Evolutionary conservation across 148 eudicot species (phyloP), one percentile per base, ranked within the genome.

Genomic region (Chenopodium formosanum): DNA sequence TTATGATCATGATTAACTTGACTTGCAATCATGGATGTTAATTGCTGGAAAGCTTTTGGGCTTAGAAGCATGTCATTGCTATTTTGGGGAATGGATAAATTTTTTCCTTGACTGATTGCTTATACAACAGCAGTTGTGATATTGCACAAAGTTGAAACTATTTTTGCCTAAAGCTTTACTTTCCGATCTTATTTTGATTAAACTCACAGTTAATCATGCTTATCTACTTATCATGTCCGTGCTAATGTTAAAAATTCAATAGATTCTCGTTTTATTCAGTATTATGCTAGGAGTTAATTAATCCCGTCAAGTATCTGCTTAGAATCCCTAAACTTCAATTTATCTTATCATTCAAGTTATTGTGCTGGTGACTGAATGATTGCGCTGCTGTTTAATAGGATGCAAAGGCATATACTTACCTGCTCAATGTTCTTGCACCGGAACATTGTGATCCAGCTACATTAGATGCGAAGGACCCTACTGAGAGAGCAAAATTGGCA

Each of bases 391-490:
- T 69, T 71, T 76, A 86, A 85, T 84, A 96, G 99, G 99, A 96
- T 90, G 99, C 92, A 27, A 90, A 94, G 85, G 99, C 99, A 77
- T 96, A 94, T 87, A 91, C 98, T 29, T 96, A 90, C 84, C 84
- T 96, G 84, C 99, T 96, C 77, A 96, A 96, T 80, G 94, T 92
- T 81, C 97, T 96, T 80, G 98, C 99, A 77, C 99, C 99, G 8
- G 99, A 96, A 89, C 94, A 91, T 82, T 92, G 94, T 74, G 91
- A 83, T 76, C 98, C 98, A 79, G 91, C 86, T 69, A 96, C 99
- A 66, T 88, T 94, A 83, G 94, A 91, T 82, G 86, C 90, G 7
- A 85, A 90, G 85, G 97, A 96, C 83, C 92, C 94, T 23, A 53
- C 76, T 70, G 94, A 90, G 76, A 85, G 98, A 85, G 98, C 98